Conservation (phyloP, 257 asterid species). For the Anisodus acutangulus region DNA sequence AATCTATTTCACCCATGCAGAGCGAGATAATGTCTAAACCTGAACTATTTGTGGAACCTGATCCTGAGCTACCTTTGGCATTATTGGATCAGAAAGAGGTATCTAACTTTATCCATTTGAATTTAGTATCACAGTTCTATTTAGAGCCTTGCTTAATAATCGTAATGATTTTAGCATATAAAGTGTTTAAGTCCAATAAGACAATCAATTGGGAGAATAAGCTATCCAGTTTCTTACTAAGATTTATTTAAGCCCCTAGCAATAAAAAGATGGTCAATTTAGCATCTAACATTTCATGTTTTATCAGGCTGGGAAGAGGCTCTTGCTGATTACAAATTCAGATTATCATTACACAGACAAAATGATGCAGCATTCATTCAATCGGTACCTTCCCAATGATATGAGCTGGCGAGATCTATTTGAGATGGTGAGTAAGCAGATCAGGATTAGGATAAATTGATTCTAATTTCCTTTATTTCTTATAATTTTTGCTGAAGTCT, state of each 20-base stretch:
- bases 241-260: not conserved
- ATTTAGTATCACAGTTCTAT: not conserved
- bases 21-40: constrained; percentile 93
- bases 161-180: not conserved
- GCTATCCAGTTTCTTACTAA: too few relatives aligned
- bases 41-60: constrained; percentile 89
- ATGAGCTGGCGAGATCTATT: constrained; percentile 89
- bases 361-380: constrained; percentile 94
- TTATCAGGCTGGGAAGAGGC: constrained; percentile 83
- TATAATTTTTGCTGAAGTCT: constrained; percentile 12
- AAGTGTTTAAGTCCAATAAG: not conserved
- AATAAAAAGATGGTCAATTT: not conserved
- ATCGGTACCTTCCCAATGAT: constrained; percentile 86
- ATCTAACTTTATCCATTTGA: constrained; percentile 25
- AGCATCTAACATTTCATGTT: constrained; percentile 34
- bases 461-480: constrained; percentile 24
- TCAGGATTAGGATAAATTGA: not conserved
- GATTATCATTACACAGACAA: constrained; percentile 90
- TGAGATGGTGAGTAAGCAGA: constrained; percentile 69
- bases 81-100: constrained; percentile 90
- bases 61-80: constrained; percentile 94
- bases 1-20: constrained; percentile 46
- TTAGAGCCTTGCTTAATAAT: not conserved
- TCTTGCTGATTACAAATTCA: constrained; percentile 88
- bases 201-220: not conserved